A percentile compares a stretch with the other conserved stretches of the same genome.
These are phyloP conservation scores for Skeletonema grethae DNA, from an alignment of 108 stramenopile genomes.

Conservation along the genomic window DNA sequence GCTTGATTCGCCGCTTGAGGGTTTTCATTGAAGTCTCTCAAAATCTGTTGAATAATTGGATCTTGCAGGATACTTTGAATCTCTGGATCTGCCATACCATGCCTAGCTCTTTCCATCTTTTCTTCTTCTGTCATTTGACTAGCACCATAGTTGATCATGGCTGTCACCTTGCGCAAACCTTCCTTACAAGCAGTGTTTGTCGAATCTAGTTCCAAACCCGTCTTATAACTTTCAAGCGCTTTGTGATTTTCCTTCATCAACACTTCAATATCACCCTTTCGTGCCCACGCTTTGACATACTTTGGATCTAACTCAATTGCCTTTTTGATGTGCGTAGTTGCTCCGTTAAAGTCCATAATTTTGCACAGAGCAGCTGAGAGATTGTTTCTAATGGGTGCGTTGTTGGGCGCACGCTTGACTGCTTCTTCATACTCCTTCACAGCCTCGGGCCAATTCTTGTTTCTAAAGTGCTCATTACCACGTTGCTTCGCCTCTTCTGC, in stretches of 20 bases:
- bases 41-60: slow-evolving; percentile 95
- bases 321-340: slow-evolving; percentile 92
- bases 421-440: slow-evolving; percentile 94
- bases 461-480: slow-evolving; percentile 95
- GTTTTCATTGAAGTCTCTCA: slow-evolving; percentile 94
- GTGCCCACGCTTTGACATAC: slow-evolving; percentile 98
- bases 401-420: slow-evolving; percentile 96
- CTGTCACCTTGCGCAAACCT: slow-evolving; percentile 84
- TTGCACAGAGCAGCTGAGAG: slow-evolving; percentile 95
- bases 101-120: slow-evolving; percentile 92
- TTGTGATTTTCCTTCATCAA: slow-evolving; percentile 98
- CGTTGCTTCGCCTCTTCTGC: slow-evolving; percentile 97
- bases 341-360: slow-evolving; percentile 97
- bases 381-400: slow-evolving; percentile 97
- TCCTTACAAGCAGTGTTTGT: slow-evolving; percentile 91
- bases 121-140: slow-evolving; percentile 86
- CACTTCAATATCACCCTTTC: slow-evolving; percentile 98
- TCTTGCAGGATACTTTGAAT: slow-evolving; percentile 95
- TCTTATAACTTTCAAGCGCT: slow-evolving; percentile 94
- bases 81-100: slow-evolving; percentile 99
- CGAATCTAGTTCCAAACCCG: slow-evolving; percentile 89
- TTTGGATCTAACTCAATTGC: slow-evolving; percentile 96
- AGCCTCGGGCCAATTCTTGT: slow-evolving; percentile 85
- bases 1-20: slow-evolving; percentile 90
- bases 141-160: slow-evolving; percentile 77